Evolutionary conservation across 2,329 filamentous ascomycete species (phyloP).

Genomic region (Curvularia sp.): DNA sequence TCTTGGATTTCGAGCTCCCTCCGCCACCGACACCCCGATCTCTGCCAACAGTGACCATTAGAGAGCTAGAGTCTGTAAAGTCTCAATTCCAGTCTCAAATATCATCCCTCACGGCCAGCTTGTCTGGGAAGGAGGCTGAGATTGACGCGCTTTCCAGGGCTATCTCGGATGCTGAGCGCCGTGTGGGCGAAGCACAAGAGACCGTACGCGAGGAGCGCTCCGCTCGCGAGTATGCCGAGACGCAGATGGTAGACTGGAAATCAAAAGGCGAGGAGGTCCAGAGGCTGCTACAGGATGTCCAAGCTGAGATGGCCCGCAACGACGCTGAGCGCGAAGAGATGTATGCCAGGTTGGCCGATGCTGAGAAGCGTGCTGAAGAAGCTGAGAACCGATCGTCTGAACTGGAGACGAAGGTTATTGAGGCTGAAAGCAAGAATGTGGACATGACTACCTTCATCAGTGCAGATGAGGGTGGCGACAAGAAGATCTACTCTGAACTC

Average conservation of each 20-base stretch:
- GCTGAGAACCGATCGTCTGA: conserved; percentile 79
- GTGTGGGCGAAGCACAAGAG: conserved; percentile 86
- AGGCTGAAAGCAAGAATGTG: conserved; percentile 72
- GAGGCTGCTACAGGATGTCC: conserved; percentile 76
- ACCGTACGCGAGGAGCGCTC: conserved; percentile 78
- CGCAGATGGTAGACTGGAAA: conserved; percentile 84
- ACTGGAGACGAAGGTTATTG: conserved; percentile 59
- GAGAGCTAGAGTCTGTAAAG: conserved; percentile 91
- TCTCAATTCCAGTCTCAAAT: conserved; percentile 91
- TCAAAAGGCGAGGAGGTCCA: conserved; percentile 87
- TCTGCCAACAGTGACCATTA: conserved; percentile 86
- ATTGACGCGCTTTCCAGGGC: conserved; percentile 86
- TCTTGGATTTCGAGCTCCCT: conserved; percentile 89
- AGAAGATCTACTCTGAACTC: conserved; percentile 51
- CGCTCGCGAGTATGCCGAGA: conserved; percentile 72
- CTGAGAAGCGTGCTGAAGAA: conserved; percentile 75
- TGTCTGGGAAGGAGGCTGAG: conserved; percentile 93
- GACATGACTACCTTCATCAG: conserved; percentile 67
- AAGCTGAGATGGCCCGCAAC: conserved; percentile 77
- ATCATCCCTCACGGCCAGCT: conserved; percentile 87
- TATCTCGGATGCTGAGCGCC: conserved; percentile 87
- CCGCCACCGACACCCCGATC: conserved; percentile 91
- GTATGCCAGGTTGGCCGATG: conserved; percentile 74
- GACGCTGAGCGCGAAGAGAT: conserved; percentile 85
- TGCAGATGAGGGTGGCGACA: conserved; percentile 45